Base-by-base conservation (phyloP, 257 asterid species). In the Jacaranda copaia region DNA sequence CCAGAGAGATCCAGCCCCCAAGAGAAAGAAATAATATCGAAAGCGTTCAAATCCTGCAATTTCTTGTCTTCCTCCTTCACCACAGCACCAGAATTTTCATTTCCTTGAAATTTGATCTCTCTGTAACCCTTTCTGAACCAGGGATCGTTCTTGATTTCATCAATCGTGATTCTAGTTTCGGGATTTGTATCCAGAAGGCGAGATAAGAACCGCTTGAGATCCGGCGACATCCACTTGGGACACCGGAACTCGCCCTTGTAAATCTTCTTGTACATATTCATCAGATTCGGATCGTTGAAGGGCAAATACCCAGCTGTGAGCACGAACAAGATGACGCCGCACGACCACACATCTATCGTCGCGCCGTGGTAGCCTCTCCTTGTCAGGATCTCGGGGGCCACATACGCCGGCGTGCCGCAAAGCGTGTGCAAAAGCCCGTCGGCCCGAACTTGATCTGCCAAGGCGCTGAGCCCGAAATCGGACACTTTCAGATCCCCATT, bases 401-500 rank as follows among this genome's bases (percentile, higher is more conserved):
- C 99, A 57, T 95, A 95, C 5, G 97, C 97, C 13, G 99, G 99
- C 42, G 99, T 89, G 15, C 99, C 99, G 55, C 99, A 95, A 4
- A 95, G 91, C 58, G 99, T 95, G 79, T 93, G 97, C 43, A 95
- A 46, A 1, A 91, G 82, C 0, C 98, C 99, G 11, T 95, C 97
- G 20, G 79, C 76, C 3, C 89, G 81, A 0, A 81, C 84, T 4
- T 90, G 96, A 1, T 83, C 98, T 0, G 82, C 75, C 65, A 90
- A 36, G 40, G 99, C 99, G 77, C 97, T 87, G 56, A 95, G 93
- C 0, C 99, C 98, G 73, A 95, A 95, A 81, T 95, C 99, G 10
- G 98, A 87, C 0, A 93, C 88, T 56, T 93, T 95, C 3, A 95
- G 85, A 69, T 89, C 97, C 0, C 89, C 96, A 57, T 88, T 89